phyloP scores from a whole-genome alignment of 116 monocot genomes.

The Iris pallida region DNA sequence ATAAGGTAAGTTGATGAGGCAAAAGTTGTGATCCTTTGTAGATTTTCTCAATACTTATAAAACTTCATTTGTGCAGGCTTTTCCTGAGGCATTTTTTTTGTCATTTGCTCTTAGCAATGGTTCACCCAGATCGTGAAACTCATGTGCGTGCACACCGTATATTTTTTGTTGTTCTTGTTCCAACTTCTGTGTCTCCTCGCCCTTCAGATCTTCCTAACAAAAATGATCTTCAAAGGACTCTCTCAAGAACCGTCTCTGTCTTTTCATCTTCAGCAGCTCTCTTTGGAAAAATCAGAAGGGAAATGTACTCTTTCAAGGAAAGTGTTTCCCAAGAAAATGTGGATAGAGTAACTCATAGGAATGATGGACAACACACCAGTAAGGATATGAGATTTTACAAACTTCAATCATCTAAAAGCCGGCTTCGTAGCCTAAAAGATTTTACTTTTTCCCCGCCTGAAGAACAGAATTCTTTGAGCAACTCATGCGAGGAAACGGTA shows the following conservation, averaged over 20 bases:
- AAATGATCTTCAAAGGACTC: slow-evolving; percentile 61
- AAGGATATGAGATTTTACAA: slow-evolving; percentile 26
- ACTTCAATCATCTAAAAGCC: slow-evolving; percentile 43
- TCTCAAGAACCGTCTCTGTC: slow-evolving; percentile 80
- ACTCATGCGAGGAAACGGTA: slow-evolving; percentile 38
- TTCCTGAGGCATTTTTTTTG: slow-evolving; percentile 87
- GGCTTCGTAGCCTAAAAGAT: slow-evolving; percentile 32
- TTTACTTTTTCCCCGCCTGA: slow-evolving; percentile 14
- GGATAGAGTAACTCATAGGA: slow-evolving; percentile 8
- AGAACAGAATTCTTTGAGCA: slow-evolving; percentile 25
- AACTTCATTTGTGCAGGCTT: slow-evolving; percentile 44
- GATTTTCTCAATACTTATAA: background rate
- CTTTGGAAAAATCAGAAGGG: slow-evolving; percentile 70
- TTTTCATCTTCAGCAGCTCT: slow-evolving; percentile 97
- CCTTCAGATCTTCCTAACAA: slow-evolving; percentile 19
- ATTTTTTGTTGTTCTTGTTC: slow-evolving; percentile 86
- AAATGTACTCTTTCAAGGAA: slow-evolving; percentile 40
- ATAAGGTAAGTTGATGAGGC: slow-evolving; percentile 49
- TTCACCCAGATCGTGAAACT: slow-evolving; percentile 77
- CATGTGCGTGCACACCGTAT: slow-evolving; percentile 71
- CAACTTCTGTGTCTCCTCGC: slow-evolving; percentile 62
- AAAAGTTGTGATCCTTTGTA: background rate
- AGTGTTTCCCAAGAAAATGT: slow-evolving; percentile 16
- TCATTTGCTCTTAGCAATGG: slow-evolving; percentile 78
- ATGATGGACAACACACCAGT: slow-evolving; percentile 24